Percentiles rank a stretch among this genome's conserved stretches.
These are phyloP conservation scores for Diaporthe ilicicola DNA, from an alignment of 2,329 filamentous ascomycete species.

Conservation along the genomic window DNA sequence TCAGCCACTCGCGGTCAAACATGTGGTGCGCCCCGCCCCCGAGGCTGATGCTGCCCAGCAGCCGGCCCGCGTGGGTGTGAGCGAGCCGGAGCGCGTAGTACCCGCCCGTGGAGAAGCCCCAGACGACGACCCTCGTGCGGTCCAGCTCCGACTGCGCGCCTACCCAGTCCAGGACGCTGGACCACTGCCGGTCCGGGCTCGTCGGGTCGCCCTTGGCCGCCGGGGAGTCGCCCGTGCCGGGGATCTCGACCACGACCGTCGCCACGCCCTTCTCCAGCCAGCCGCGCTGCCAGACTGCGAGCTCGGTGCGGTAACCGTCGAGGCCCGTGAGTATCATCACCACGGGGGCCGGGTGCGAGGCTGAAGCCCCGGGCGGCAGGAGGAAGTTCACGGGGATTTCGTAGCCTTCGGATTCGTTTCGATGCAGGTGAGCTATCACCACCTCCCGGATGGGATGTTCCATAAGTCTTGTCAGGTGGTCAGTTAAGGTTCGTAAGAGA, in stretches of 20 bases:
- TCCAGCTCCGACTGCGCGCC: constrained; percentile 28
- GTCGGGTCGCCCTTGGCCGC: constrained; percentile 68
- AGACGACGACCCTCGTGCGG: constrained; percentile 62
- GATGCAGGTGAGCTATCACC: constrained; percentile 63
- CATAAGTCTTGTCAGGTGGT: constrained; percentile 48
- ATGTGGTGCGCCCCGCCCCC: constrained; percentile 71
- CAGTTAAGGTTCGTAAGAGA: neutral
- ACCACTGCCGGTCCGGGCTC: constrained; percentile 69
- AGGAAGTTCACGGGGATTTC: constrained; percentile 73
- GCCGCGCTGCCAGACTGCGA: constrained; percentile 67
- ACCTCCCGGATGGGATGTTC: constrained; percentile 69
- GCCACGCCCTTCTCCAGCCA: constrained; percentile 72
- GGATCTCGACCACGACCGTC: constrained; percentile 69
- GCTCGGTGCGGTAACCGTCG: constrained; percentile 67
- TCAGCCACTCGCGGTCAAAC: constrained; percentile 66
- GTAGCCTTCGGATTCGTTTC: constrained; percentile 57
- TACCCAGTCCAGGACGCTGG: constrained; percentile 66
- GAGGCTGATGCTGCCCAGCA: constrained; percentile 68
- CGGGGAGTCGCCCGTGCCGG: constrained; percentile 73
- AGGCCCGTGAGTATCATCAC: constrained; percentile 63
- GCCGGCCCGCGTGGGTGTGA: constrained; percentile 66
- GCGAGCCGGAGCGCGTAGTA: constrained; percentile 75
- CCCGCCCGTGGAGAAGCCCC: constrained; percentile 72
- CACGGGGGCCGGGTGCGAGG: constrained; percentile 47
- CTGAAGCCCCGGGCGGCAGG: constrained; percentile 53